Base-by-base conservation (phyloP, 495 filamentous ascomycete genomes). In the Endocarpon pusillum region DNA sequence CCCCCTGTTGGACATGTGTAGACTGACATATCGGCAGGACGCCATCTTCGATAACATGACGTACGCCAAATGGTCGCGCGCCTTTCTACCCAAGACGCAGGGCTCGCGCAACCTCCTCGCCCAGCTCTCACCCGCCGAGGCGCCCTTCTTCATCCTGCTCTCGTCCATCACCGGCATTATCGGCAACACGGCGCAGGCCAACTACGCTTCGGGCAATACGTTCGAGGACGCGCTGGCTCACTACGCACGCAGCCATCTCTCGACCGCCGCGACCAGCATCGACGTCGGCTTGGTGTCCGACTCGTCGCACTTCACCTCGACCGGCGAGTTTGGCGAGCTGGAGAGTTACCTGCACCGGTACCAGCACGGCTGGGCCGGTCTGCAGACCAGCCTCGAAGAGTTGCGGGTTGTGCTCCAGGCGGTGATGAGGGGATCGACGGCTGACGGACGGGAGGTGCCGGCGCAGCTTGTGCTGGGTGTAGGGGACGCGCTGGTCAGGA, bases 1-100 rank as follows among this genome's bases (percentile, higher is more conserved):
- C 16, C 22, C n/a, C n/a, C n/a, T n/a, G n/a, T n/a, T n/a, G n/a
- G n/a, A n/a, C n/a, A n/a, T n/a, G n/a, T n/a, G 37, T 36, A 4
- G 37, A 48, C 10, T 57, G 27, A 26, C 37, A 40, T 3, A 32
- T 34, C 8, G 31, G 42, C 24, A 66, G 48, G 69, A 73, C 40
- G 51, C 64, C 8, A 44, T 65, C 1, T 67, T 65, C 35, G 65
- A 73, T 36, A 66, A 71, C 28, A 73, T 73, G 64, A 57, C 56
- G 3, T 58, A 47, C 43, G 47, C 64, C 1, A 49, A 69, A 16
- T 75, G 61, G 41, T 49, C 40, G 8, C 45, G 52, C 3, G 63
- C 61, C 34, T 14, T 57, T 16, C 27, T 32, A 11, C 51, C 58
- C 19, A 66, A 66, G 38, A 43, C 59, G 6, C 26, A 47, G 10